These are phyloP conservation scores for Botrytis fabae DNA, from an alignment of 2,329 filamentous ascomycete species.

Conservation along the genomic window DNA sequence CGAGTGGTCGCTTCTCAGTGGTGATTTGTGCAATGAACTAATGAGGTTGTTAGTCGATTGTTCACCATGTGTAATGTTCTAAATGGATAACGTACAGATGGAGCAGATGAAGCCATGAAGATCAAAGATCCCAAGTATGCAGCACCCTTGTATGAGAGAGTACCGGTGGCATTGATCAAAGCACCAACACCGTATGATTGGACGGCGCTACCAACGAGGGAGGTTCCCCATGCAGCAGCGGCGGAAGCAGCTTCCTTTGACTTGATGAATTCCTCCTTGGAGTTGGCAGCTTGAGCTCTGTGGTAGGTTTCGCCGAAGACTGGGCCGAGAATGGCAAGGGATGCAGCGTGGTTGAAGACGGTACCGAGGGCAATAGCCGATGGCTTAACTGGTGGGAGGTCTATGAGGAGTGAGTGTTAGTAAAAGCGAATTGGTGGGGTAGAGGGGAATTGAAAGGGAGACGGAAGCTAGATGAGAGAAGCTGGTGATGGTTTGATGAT, in stretches of 20 bases:
- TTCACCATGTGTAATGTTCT: not conserved
- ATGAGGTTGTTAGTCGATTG: constrained; percentile 8
- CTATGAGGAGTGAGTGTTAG: constrained; percentile 26
- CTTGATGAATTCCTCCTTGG: constrained; percentile 93
- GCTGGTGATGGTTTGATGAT: not conserved
- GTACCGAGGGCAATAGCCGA: constrained; percentile 96
- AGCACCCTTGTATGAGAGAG: constrained; percentile 94
- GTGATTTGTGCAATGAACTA: constrained; percentile 85
- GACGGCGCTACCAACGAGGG: constrained; percentile 81
- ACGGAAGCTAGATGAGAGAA: constrained; percentile 4
- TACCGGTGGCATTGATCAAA: constrained; percentile 91
- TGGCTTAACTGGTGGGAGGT: constrained; percentile 87
- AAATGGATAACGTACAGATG: constrained; percentile 62
- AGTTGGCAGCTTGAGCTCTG: constrained; percentile 86
- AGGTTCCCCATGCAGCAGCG: constrained; percentile 86
- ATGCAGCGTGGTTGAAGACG: constrained; percentile 90
- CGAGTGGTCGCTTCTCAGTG: constrained; percentile 87
- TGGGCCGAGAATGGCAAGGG: constrained; percentile 82
- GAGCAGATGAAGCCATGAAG: constrained; percentile 88
- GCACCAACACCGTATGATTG: constrained; percentile 90
- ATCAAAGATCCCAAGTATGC: constrained; percentile 89
- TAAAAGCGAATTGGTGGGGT: not conserved
- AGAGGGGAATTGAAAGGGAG: not conserved
- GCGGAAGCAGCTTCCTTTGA: constrained; percentile 90
- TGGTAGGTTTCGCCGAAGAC: constrained; percentile 95